phyloP scores from a whole-genome alignment of 257 asterid genomes.

The Rhazya stricta region DNA sequence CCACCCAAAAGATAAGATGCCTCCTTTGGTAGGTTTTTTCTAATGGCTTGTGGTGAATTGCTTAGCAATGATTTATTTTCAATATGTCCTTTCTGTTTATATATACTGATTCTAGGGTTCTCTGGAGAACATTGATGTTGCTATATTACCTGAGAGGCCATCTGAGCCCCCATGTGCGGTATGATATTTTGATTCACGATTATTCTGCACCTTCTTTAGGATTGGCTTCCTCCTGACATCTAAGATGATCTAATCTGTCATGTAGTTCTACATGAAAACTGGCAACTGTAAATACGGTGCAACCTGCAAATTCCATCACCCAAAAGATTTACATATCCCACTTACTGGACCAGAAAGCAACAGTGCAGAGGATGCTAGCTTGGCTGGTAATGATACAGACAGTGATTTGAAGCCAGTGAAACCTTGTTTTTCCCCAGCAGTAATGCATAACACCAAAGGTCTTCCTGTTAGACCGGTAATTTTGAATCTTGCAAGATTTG shows the following conservation, averaged over 20 bases:
- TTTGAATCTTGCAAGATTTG: constrained; percentile 1
- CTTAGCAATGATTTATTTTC: constrained; percentile 16
- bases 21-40: constrained; percentile 44
- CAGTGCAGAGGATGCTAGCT: constrained; percentile 26
- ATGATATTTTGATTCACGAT: constrained; percentile 34
- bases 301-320: constrained; percentile 94
- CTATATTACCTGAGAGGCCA: constrained; percentile 83
- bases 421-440: constrained; percentile 50
- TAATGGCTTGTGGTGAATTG: constrained; percentile 14
- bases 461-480: constrained; percentile 88
- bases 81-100: constrained; percentile 4
- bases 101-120: constrained; percentile 57
- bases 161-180: constrained; percentile 92
- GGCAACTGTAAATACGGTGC: constrained; percentile 85
- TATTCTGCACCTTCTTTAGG: background rate
- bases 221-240: constrained; percentile 3
- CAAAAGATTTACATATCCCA: constrained; percentile 61
- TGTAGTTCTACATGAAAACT: constrained; percentile 96
- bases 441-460: constrained; percentile 80
- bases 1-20: constrained; percentile 68
- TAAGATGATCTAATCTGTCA: constrained; percentile 19
- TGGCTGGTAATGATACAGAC: constrained; percentile 22
- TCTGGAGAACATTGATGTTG: constrained; percentile 37
- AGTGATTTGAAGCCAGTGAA: constrained; percentile 49
- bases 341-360: constrained; percentile 43